Evolutionary conservation across 2,329 filamentous ascomycete species (phyloP), one percentile per base, ranked within the genome.

Genomic region (Trichophaea hybrida): DNA sequence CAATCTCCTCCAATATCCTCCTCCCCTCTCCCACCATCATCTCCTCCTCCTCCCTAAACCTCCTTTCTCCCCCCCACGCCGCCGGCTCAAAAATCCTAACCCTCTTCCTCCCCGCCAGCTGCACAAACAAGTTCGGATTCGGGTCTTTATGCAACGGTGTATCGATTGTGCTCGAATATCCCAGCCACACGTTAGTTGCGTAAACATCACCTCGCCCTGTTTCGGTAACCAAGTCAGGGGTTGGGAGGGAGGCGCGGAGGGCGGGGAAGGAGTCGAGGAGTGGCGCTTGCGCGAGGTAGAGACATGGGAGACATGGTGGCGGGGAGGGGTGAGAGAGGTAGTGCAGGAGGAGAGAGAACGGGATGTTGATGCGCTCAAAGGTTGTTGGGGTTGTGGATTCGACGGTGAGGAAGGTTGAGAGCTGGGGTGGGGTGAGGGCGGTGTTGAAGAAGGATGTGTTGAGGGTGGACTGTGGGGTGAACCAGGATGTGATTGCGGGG

Each of bases 121-220:
- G 93, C 50, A 87, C 81, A 70, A 97, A 95, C 0, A 96, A 68
- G 69, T 98, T 98, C 0, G 88, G 88, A 68, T 97, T 97, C 0
- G 93, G 93, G 69, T 98, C 93, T 58, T 86, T 81, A 72, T 98
- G 93, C 2, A 95, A 75, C 2, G 93, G 89, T 0, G 93, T 96
- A 67, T 88, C 89, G 0, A 90, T 96, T 0, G 88, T 88, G 43
- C 88, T 82, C 12, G 84, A 76, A 37, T 49, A 56, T 0, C 93
- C 93, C 10, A 97, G 78, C 91, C 91, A 98, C 48, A 97, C 75
- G 67, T 86, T 94, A 0, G 85, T 84, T 67, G 78, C 80, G 70
- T 97, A 96, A n/a, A 96, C 73, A 70, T 96, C 90, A 2, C 88
- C 88, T 66, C 80, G 85, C 0, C 86, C 86, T 1, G 80, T 78